A percentile compares a stretch with the other conserved stretches of the same genome.
Evolutionary conservation across 805 yeast species (phyloP).

Genomic region (Ogataea degrootiae): DNA sequence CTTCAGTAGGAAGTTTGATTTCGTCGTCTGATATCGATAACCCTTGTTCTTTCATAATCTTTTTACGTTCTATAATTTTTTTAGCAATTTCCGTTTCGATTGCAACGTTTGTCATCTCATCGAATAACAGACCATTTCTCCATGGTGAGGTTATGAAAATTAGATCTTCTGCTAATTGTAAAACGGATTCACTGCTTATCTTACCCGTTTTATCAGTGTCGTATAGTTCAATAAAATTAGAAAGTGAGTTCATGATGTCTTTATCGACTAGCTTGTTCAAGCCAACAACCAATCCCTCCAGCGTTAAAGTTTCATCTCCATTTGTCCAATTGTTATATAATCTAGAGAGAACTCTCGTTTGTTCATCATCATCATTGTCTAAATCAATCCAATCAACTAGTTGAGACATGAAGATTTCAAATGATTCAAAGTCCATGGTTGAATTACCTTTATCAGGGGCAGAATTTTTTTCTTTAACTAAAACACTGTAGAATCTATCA

Average conservation of each 20-base stretch:
- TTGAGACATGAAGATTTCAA: conserved; percentile 69
- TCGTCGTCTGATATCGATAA: conserved; percentile 30
- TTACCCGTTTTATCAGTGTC: conserved; percentile 55
- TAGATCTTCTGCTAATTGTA: conserved; percentile 83
- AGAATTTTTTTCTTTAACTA: conserved; percentile 56
- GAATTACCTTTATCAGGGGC: conserved; percentile 61
- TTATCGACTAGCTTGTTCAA: conserved; percentile 61
- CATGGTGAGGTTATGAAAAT: conserved; percentile 79
- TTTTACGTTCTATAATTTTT: conserved; percentile 42
- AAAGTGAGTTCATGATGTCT: conserved; percentile 74
- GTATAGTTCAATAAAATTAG: conserved; percentile 75
- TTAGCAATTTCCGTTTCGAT: conserved; percentile 69
- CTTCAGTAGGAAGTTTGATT: conserved; percentile 51
- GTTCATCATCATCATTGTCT: conserved; percentile 28
- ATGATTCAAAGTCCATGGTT: conserved; percentile 69
- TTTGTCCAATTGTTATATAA: conserved; percentile 69
- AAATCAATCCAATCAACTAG: conserved; percentile 70
- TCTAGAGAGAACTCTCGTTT: conserved; percentile 50
- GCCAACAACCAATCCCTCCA: conserved; percentile 70
- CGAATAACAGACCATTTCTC: conserved; percentile 68
- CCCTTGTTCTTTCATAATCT: conserved; percentile 27
- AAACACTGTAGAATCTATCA: conserved; percentile 76
- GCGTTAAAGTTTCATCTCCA: conserved; percentile 52
- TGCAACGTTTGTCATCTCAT: conserved; percentile 54
- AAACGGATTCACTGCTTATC: conserved; percentile 72